A percentile compares a stretch with the other conserved stretches of the same genome.
Conservation (phyloP, 164 flowering plant species). For the Berberis thunbergii region DNA sequence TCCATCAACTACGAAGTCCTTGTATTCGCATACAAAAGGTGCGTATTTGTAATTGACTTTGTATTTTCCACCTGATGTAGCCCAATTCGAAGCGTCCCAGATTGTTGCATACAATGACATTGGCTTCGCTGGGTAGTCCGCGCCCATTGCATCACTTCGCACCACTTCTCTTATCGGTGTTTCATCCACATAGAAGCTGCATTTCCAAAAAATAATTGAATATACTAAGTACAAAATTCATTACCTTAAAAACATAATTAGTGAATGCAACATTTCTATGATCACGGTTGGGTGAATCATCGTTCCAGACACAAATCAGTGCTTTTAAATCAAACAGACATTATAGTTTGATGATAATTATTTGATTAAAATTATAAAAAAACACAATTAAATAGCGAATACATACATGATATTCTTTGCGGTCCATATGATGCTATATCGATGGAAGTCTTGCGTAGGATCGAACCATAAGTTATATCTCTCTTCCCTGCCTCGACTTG, state of each 20-base stretch:
- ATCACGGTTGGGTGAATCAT: too few species aligned
- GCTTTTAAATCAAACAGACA: too few species aligned
- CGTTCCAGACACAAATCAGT: too few species aligned
- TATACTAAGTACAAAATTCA: background rate
- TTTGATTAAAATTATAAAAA: background rate
- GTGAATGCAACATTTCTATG: too few species aligned
- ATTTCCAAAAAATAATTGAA: background rate
- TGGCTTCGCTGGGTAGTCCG: conserved; percentile 86
- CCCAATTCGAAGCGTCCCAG: conserved; percentile 96
- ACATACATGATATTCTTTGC: conserved; percentile 59
- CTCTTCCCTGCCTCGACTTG: conserved; percentile 79
- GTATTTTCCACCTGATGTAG: conserved; percentile 73
- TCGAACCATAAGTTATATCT: conserved; percentile 84
- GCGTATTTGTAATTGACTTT: conserved; percentile 64
- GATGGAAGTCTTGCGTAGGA: conserved; percentile 64
- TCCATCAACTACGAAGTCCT: conserved; percentile 58
- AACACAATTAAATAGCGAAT: background rate
- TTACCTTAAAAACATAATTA: too few species aligned
- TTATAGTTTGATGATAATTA: background rate
- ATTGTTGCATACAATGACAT: conserved; percentile 91
- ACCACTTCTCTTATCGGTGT: conserved; percentile 76
- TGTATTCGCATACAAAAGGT: conserved; percentile 68
- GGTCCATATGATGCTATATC: conserved; percentile 90
- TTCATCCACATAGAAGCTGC: conserved; percentile 81
- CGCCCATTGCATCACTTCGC: conserved; percentile 57